Conservation (phyloP, 768 basidiomycete genomes). For the Naganishia kalamii region DNA sequence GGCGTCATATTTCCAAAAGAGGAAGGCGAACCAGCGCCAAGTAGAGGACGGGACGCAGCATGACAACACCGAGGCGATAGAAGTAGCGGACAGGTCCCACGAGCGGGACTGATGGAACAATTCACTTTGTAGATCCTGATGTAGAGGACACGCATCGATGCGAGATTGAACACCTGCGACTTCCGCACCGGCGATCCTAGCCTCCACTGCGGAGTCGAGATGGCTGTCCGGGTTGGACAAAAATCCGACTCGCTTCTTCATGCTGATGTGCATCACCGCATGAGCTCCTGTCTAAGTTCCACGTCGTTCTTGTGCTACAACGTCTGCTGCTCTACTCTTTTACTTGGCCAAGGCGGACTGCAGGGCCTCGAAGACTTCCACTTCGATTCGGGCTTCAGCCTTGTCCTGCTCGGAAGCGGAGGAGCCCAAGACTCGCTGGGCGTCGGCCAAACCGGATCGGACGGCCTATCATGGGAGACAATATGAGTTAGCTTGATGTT, state of each 20-base stretch:
- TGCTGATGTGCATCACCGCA: background rate
- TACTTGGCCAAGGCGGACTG: slow-evolving; percentile 67
- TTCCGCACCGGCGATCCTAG: no score
- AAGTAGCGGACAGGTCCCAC: background rate
- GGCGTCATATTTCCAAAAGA: slow-evolving; percentile 10
- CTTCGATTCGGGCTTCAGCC: slow-evolving; percentile 85
- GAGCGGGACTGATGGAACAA: background rate
- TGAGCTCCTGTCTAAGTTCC: background rate
- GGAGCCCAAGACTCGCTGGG: slow-evolving; percentile 69
- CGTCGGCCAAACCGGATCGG: slow-evolving; percentile 81
- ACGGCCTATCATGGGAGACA: slow-evolving; percentile 59
- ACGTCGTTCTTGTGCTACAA: slow-evolving; percentile 6
- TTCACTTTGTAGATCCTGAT: no score
- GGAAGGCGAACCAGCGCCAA: background rate
- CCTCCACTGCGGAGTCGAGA: no score
- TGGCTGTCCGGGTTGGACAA: no score
- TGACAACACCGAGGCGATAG: background rate
- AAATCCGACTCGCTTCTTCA: no score
- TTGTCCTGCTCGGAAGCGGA: slow-evolving; percentile 89
- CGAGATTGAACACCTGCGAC: no score
- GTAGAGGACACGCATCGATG: no score
- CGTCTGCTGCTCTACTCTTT: slow-evolving; percentile 15
- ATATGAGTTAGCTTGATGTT: background rate
- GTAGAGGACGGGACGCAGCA: background rate
- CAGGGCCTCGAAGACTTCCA: slow-evolving; percentile 91